Percentiles rank a stretch among this genome's conserved stretches.
These are phyloP conservation scores for Sphagnurus paluster DNA, from an alignment of 1,284 basidiomycete species.

Conservation along the genomic window DNA sequence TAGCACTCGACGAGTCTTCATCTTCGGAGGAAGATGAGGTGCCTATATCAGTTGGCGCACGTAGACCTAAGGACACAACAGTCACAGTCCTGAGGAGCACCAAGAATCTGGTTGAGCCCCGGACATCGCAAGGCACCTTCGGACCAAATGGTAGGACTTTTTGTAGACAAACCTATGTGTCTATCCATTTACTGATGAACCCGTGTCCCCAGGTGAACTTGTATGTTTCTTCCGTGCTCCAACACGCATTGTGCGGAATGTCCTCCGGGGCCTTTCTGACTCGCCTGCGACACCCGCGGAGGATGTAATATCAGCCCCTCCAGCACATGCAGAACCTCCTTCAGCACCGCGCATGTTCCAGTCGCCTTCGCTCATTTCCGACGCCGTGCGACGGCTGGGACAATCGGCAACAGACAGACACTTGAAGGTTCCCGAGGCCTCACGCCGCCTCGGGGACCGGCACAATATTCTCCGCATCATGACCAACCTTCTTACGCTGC, in stretches of 20 bases:
- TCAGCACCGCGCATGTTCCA: conserved; percentile 44
- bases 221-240: conserved; percentile 84
- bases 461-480: conserved; percentile 67
- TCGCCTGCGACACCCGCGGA: conserved; percentile 36
- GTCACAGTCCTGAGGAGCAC: conserved; percentile 56
- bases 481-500: conserved; percentile 71
- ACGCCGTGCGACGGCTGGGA: conserved; percentile 64
- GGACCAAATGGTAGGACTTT: conserved; percentile 73
- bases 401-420: conserved; percentile 56
- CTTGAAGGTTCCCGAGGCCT: conserved; percentile 34
- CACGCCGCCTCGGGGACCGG: conserved; percentile 47
- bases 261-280: conserved; percentile 48
- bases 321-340: conserved; percentile 22
- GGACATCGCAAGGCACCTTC: conserved; percentile 82
- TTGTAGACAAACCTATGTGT: background rate
- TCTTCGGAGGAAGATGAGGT: conserved; percentile 40
- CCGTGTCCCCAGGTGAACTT: conserved; percentile 61
- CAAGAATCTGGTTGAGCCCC: conserved; percentile 78
- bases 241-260: conserved; percentile 64
- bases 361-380: conserved; percentile 64
- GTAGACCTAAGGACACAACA: conserved; percentile 49
- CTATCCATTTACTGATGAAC: background rate
- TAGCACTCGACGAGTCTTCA: conserved; percentile 53
- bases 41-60: conserved; percentile 17
- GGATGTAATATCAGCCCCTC: conserved; percentile 20